phyloP scores from a whole-genome alignment of 768 basidiomycete genomes.

The Pleurotus sapidus region DNA sequence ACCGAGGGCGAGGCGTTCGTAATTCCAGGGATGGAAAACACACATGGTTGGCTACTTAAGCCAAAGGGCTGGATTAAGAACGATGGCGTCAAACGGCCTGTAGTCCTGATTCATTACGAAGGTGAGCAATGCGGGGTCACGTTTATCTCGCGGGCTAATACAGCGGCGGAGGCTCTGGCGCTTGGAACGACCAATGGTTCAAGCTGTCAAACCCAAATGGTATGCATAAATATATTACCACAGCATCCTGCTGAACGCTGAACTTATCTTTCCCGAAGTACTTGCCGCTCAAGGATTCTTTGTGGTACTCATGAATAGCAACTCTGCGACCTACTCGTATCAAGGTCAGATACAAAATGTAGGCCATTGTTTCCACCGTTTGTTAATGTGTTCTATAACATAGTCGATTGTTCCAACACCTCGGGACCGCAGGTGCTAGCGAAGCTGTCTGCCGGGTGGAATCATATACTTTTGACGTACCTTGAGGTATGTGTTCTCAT shows the following conservation, averaged over 20 bases:
- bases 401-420: neutral
- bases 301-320: neutral
- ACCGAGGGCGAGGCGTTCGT: neutral
- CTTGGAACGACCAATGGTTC: neutral
- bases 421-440: neutral
- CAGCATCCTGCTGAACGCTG: neutral
- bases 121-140: neutral
- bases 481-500: neutral
- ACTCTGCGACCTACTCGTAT: neutral
- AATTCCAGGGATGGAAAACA: neutral
- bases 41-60: neutral
- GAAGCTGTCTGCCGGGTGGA: neutral
- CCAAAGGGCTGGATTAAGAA: neutral
- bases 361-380: neutral
- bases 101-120: neutral
- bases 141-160: neutral
- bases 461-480: neutral
- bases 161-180: neutral
- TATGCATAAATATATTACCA: neutral
- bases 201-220: neutral
- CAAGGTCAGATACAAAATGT: neutral
- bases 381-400: neutral
- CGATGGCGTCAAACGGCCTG: neutral
- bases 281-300: slow-evolving; percentile 2
- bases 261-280: neutral